These are phyloP conservation scores for Herpotrichia juniperi DNA, from an alignment of 2,329 filamentous ascomycete genomes.

Conservation along the genomic window DNA sequence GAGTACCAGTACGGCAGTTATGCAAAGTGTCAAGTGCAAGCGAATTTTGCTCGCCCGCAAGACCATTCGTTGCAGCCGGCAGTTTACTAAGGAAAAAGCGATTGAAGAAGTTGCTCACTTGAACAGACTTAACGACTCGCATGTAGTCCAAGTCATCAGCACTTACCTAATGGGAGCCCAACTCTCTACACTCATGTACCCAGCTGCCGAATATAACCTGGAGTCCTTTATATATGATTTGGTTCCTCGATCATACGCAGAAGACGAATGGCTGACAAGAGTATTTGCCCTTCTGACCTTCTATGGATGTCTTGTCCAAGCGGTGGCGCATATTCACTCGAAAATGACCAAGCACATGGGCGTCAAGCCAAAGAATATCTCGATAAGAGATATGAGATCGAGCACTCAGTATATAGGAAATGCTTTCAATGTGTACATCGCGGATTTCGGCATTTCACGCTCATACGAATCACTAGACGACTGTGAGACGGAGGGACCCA, in stretches of 20 bases:
- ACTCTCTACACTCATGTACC: constrained; percentile 24
- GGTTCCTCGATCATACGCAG: not conserved
- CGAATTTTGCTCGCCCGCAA: constrained; percentile 21
- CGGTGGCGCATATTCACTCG: constrained; percentile 18
- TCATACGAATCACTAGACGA: constrained; percentile 13
- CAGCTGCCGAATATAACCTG: constrained; percentile 21
- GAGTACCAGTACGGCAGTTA: constrained; percentile 11
- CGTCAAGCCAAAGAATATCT: constrained; percentile 29
- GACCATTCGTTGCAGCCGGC: constrained; percentile 17
- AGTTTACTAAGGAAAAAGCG: constrained; percentile 15
- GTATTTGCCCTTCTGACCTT: constrained; percentile 6
- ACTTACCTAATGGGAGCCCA: constrained; percentile 20
- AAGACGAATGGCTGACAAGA: not conserved
- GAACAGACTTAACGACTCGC: constrained; percentile 14
- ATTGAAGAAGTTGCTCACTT: constrained; percentile 22
- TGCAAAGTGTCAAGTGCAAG: constrained; percentile 20
- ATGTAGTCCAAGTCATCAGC: constrained; percentile 22
- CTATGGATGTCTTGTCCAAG: constrained; percentile 17
- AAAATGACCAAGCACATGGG: constrained; percentile 28
- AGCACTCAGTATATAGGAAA: not conserved
- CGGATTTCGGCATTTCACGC: constrained; percentile 29
- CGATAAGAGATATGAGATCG: constrained; percentile 11
- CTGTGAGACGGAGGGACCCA: constrained; percentile 19
- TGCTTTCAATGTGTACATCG: constrained; percentile 18
- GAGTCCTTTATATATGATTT: constrained; percentile 13